These are phyloP conservation scores for Primulina huaijiensis DNA, from an alignment of 257 asterid species.

Conservation along the genomic window DNA sequence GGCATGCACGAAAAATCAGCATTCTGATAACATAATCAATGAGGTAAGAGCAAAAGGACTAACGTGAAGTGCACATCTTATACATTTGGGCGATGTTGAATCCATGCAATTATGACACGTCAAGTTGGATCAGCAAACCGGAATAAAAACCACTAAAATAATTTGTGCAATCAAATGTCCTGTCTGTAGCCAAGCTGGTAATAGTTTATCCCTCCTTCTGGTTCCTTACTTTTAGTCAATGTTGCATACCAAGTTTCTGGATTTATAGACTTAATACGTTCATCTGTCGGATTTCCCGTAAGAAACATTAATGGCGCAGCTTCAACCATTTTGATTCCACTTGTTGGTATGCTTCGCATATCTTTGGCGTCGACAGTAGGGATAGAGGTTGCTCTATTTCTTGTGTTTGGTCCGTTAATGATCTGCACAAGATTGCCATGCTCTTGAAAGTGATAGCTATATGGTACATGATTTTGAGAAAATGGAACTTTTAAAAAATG, in stretches of 20 bases:
- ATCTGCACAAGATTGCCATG: slow-evolving; percentile 25
- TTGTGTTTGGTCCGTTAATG: slow-evolving; percentile 24
- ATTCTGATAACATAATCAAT: neutral
- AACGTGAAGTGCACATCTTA: neutral
- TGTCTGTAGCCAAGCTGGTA: slow-evolving; percentile 42
- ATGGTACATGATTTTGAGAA: slow-evolving; percentile 12
- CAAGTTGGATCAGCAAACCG: slow-evolving; percentile 29
- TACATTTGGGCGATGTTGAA: neutral
- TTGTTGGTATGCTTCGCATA: slow-evolving; percentile 25
- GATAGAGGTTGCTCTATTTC: slow-evolving; percentile 12
- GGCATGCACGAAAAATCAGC: neutral
- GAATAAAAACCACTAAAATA: slow-evolving; percentile 1
- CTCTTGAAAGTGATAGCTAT: slow-evolving; percentile 17
- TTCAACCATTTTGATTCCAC: slow-evolving; percentile 32
- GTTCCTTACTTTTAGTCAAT: slow-evolving; percentile 50
- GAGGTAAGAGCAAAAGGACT: neutral
- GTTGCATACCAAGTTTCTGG: slow-evolving; percentile 35
- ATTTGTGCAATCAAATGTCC: slow-evolving; percentile 28
- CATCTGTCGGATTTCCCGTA: slow-evolving; percentile 27
- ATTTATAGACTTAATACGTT: slow-evolving; percentile 24
- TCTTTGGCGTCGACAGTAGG: slow-evolving; percentile 26
- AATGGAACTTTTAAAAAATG: slow-evolving; percentile 33
- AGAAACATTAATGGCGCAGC: slow-evolving; percentile 31
- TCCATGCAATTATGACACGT: neutral
- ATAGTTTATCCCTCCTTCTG: slow-evolving; percentile 46